Evolutionary conservation across 129 eudicot genomes (phyloP).

Genomic region (Arctium lappa): DNA sequence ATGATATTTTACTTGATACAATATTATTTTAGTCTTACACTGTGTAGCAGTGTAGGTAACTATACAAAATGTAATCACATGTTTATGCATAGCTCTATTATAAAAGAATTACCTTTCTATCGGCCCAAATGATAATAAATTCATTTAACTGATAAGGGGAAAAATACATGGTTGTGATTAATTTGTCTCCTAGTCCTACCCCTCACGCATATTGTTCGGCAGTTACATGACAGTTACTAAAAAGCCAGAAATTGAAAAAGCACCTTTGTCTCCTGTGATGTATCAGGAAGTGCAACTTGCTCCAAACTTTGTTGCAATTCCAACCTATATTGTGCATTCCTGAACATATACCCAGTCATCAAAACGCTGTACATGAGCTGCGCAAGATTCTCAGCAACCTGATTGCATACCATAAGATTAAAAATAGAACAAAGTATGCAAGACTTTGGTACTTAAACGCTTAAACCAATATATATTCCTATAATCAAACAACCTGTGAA

Average conservation of each 20-base stretch:
- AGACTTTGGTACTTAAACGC: background rate
- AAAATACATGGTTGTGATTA: background rate
- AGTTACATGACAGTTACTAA: background rate
- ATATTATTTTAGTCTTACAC: background rate
- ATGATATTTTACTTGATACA: background rate
- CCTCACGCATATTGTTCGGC: background rate
- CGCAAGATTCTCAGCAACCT: constrained; percentile 99
- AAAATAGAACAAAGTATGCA: background rate
- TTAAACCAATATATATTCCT: background rate
- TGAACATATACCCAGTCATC: constrained; percentile 99
- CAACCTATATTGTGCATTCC: constrained; percentile 86
- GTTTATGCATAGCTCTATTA: background rate
- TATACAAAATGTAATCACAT: background rate
- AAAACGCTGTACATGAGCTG: constrained; percentile 97
- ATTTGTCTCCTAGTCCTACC: background rate
- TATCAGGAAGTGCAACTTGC: constrained; percentile 95
- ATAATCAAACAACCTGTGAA: constrained; percentile 1
- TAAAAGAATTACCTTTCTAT: background rate
- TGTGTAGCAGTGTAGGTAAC: background rate
- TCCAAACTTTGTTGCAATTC: constrained; percentile 98
- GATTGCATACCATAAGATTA: constrained; percentile 10
- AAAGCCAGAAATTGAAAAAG: background rate
- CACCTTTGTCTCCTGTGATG: constrained; percentile 62
- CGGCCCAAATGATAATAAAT: background rate
- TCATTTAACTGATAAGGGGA: background rate